A percentile compares a stretch with the other conserved stretches of the same genome.
Evolutionary conservation across 2,329 filamentous ascomycete genomes (phyloP).

Genomic region (Colletotrichum sp.): DNA sequence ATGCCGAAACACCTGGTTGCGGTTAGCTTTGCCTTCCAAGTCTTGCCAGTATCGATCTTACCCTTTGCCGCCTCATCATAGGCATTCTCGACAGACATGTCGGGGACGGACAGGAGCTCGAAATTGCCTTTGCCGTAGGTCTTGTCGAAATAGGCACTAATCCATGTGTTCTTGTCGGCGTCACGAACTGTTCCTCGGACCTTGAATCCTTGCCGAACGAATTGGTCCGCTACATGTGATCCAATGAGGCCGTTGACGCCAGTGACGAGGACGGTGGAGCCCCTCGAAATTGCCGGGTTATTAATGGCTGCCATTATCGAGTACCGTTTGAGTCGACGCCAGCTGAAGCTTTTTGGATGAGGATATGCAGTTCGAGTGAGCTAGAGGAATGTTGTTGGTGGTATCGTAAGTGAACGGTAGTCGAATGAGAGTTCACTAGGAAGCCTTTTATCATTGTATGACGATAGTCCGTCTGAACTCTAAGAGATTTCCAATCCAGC

Average conservation of each 20-base stretch:
- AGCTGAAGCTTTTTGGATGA: not conserved
- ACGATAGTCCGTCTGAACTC: not conserved
- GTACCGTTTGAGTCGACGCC: not conserved
- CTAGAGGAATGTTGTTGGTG: not conserved
- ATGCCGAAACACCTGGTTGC: conserved; percentile 22
- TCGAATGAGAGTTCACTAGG: not conserved
- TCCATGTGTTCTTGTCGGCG: conserved; percentile 34
- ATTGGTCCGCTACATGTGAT: conserved; percentile 41
- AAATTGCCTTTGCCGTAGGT: conserved; percentile 38
- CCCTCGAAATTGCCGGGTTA: conserved; percentile 25
- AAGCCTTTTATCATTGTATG: not conserved
- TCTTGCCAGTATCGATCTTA: not conserved
- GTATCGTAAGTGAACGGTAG: rapidly evolving
- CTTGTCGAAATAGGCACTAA: conserved; percentile 30
- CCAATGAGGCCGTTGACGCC: conserved; percentile 46
- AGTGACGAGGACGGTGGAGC: conserved; percentile 43
- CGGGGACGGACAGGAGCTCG: conserved; percentile 34
- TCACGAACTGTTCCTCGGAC: conserved; percentile 50
- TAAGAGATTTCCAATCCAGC: not conserved
- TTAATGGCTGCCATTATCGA: not conserved
- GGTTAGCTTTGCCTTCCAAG: not conserved
- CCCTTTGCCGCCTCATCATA: conserved; percentile 33
- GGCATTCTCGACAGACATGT: conserved; percentile 32
- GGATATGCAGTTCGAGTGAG: too few relatives aligned
- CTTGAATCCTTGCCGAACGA: conserved; percentile 42